Evolutionary conservation across 805 yeast genomes (phyloP), one percentile per base, ranked within the genome.

Genomic region (Starmerella geochares): DNA sequence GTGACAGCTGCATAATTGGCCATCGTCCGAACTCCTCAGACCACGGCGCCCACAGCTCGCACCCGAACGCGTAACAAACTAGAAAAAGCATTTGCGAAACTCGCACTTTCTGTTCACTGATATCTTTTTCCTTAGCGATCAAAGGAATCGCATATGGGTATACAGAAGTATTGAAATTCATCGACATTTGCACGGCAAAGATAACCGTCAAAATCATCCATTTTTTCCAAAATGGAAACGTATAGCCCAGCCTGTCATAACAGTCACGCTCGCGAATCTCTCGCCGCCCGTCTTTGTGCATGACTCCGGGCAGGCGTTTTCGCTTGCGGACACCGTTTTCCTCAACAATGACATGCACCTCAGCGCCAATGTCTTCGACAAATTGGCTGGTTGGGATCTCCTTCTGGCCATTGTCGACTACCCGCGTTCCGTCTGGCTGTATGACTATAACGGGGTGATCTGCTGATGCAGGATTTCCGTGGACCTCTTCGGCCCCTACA

Each of bases 11-110:
- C 54, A 80, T 73, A 3, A 83, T 81, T 3, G 73, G 63, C 55
- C 73, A 70, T 38, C 88, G 67, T 1, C 88, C 90, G 54, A 75
- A 73, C 54, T 79, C 70, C 59, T 83, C 90, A 43, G 83, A 77
- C 27, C 83, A 61, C 2, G 88, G 88, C 1, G 86, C 81, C 55
- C 76, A 74, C 2, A 75, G 53, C 64, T 76, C 68, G 4, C 79
- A 78, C 2, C 80, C 80, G 29, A 75, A 46, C 37, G 79, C 82
- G 57, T 77, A 77, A 5, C 78, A 78, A 16, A 76, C 61, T 11
- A 77, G 76, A 53, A 73, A 77, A 37, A 76, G 54, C 13, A 77
- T 62, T 52, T 77, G 65, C 2, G 79, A 78, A 27, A 77, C 64
- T 2, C 53, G 51, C 16, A 47, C 51, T 32, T 53, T 53, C n/a